A percentile compares a stretch with the other conserved stretches of the same genome.
Conservation (phyloP, 2,329 filamentous ascomycete species). For the Fusarium sp. region DNA sequence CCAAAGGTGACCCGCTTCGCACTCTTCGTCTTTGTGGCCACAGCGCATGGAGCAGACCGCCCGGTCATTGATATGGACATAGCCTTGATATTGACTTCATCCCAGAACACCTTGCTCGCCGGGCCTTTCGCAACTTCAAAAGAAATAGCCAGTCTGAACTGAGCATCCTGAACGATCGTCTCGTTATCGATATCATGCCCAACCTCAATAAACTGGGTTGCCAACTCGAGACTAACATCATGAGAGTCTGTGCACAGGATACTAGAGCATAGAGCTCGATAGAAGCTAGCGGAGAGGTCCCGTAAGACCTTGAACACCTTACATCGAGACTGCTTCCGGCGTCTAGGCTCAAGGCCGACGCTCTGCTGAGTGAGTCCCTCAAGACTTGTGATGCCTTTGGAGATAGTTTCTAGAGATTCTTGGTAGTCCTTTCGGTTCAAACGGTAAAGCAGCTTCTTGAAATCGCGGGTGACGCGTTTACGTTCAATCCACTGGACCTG, state of each 20-base stretch:
- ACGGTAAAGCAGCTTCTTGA: constrained; percentile 9
- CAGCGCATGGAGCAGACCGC: accelerated
- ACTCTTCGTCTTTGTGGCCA: background rate
- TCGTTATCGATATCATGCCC: background rate
- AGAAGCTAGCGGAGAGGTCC: constrained; percentile 12
- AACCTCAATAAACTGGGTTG: background rate
- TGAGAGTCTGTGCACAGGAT: constrained; percentile 6
- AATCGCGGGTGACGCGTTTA: background rate
- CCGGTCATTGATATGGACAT: accelerated
- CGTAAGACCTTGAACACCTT: constrained; percentile 11
- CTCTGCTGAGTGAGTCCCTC: background rate
- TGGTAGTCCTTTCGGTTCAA: constrained; percentile 15
- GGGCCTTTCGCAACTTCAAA: background rate
- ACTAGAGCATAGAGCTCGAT: constrained; percentile 16
- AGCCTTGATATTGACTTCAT: constrained; percentile 10
- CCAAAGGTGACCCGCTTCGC: background rate
- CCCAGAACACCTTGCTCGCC: background rate
- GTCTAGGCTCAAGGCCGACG: background rate
- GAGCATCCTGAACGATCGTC: background rate
- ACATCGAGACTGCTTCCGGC: constrained; percentile 7
- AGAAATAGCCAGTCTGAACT: constrained; percentile 13
- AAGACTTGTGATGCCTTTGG: background rate
- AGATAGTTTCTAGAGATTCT: background rate
- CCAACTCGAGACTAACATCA: constrained; percentile 1
- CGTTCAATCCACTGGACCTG: constrained; percentile 7